Evolutionary conservation across 2,329 filamentous ascomycete species (phyloP).

Genomic region (Neofusicoccum cordaticola): DNA sequence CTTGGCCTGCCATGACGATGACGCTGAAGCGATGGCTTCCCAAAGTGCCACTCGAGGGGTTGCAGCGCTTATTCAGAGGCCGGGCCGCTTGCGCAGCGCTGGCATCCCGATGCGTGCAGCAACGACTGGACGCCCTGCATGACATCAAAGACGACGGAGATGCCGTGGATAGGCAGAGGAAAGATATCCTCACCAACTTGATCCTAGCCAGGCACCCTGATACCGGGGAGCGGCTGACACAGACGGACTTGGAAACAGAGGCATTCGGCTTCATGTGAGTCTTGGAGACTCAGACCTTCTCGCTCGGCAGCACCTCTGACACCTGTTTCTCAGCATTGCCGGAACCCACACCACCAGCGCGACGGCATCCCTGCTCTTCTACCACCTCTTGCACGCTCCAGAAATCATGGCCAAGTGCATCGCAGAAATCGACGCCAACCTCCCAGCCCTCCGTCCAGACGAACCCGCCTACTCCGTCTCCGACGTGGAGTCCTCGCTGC

Average conservation of each 20-base stretch:
- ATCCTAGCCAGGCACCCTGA: constrained; percentile 37
- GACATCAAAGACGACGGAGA: not conserved
- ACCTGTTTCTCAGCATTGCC: constrained; percentile 23
- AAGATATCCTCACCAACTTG: constrained; percentile 37
- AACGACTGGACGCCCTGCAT: not conserved
- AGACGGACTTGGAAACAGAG: constrained; percentile 34
- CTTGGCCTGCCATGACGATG: not conserved
- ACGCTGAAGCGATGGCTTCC: not conserved
- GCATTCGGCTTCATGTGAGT: constrained; percentile 36
- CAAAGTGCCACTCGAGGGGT: not conserved
- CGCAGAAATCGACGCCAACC: constrained; percentile 21
- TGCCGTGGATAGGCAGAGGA: constrained; percentile 21
- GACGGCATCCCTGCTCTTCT: constrained; percentile 31
- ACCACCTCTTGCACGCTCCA: constrained; percentile 32
- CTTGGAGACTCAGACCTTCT: too few relatives aligned
- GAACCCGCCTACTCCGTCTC: constrained; percentile 25
- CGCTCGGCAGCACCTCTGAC: not conserved
- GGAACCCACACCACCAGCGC: constrained; percentile 35
- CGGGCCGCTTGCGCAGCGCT: not conserved
- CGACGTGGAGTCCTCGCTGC: constrained; percentile 24
- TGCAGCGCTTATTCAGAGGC: not conserved
- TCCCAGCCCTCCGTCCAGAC: not conserved
- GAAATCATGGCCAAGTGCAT: constrained; percentile 23
- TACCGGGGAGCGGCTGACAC: constrained; percentile 31
- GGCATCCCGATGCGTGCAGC: not conserved